Conservation (phyloP, 2,329 filamentous ascomycete genomes). For the Bipolaris oryzae region DNA sequence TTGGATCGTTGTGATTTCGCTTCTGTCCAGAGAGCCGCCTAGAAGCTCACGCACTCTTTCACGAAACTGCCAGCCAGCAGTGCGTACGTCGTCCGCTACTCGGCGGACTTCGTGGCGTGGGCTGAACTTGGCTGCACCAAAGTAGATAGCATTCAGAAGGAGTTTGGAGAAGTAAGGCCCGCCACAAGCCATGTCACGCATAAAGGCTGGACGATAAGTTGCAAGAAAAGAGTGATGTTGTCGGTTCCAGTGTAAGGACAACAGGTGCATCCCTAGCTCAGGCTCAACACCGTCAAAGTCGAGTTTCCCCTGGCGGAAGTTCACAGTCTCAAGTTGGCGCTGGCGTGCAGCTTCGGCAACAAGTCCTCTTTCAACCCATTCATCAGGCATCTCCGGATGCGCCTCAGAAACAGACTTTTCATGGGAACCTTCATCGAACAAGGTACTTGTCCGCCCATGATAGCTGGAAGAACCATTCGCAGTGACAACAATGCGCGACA, state of each 20-base stretch:
- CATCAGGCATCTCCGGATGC: conserved; percentile 35
- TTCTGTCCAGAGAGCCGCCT: conserved; percentile 54
- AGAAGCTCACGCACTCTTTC: conserved; percentile 56
- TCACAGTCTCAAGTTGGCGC: conserved; percentile 58
- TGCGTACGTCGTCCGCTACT: conserved; percentile 55
- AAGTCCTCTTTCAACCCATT: conserved; percentile 54
- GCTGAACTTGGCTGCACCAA: conserved; percentile 55
- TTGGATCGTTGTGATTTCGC: conserved; percentile 61
- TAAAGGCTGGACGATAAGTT: conserved; percentile 58
- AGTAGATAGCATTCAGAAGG: conserved; percentile 62
- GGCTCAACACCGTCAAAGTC: conserved; percentile 64
- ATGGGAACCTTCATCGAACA: conserved; percentile 53
- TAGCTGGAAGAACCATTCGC: conserved; percentile 53
- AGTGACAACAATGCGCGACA: conserved; percentile 50
- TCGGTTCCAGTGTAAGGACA: conserved; percentile 60
- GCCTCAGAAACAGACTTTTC: conserved; percentile 24
- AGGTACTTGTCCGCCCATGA: conserved; percentile 57
- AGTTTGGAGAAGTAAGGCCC: conserved; percentile 64
- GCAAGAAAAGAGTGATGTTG: conserved; percentile 58
- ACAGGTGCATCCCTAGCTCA: conserved; percentile 59
- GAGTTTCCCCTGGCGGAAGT: conserved; percentile 54
- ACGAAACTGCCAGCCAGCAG: conserved; percentile 57
- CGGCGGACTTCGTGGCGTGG: conserved; percentile 54
- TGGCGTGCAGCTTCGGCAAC: conserved; percentile 57
- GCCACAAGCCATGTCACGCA: conserved; percentile 55